These are phyloP conservation scores for Lithospermum erythrorhizon DNA, from an alignment of 257 asterid species.

Conservation along the genomic window DNA sequence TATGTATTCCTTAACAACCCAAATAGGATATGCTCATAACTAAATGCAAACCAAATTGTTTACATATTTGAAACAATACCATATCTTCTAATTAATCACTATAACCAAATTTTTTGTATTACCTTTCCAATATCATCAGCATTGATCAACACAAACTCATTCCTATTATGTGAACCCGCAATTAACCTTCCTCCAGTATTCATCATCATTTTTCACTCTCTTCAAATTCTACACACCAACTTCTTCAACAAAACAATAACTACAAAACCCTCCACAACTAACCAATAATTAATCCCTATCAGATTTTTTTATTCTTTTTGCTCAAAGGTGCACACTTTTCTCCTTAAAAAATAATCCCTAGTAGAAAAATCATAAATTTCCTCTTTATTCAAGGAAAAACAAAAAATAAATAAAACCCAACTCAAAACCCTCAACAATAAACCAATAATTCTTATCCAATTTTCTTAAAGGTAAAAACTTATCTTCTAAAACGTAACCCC, in stretches of 20 bases:
- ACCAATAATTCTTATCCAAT: background rate
- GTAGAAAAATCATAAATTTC: background rate
- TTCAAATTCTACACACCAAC: conserved; percentile 6
- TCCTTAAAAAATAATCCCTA: conserved; percentile 5
- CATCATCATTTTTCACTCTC: conserved; percentile 38
- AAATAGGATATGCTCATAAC: conserved; percentile 6
- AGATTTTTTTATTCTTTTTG: no score
- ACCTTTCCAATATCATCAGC: conserved; percentile 83
- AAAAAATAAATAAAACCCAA: conserved; percentile 6
- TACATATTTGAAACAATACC: background rate
- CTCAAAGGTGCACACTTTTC: conserved; percentile 20
- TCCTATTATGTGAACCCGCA: conserved; percentile 83
- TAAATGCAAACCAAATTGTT: background rate
- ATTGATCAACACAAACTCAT: conserved; percentile 67
- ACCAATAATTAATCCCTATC: background rate
- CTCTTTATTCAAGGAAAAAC: background rate
- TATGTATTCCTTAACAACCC: conserved; percentile 3
- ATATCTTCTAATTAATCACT: background rate
- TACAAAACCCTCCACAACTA: conserved; percentile 20
- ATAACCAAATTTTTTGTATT: conserved; percentile 5
- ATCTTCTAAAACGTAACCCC: conserved; percentile 10
- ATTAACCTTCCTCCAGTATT: conserved; percentile 72
- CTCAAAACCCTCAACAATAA: conserved; percentile 19
- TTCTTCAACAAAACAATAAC: conserved; percentile 16
- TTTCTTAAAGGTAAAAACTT: conserved; percentile 20